Evolutionary conservation across 768 basidiomycete genomes (phyloP).

Genomic region (Hydnomerulius pinastri): DNA sequence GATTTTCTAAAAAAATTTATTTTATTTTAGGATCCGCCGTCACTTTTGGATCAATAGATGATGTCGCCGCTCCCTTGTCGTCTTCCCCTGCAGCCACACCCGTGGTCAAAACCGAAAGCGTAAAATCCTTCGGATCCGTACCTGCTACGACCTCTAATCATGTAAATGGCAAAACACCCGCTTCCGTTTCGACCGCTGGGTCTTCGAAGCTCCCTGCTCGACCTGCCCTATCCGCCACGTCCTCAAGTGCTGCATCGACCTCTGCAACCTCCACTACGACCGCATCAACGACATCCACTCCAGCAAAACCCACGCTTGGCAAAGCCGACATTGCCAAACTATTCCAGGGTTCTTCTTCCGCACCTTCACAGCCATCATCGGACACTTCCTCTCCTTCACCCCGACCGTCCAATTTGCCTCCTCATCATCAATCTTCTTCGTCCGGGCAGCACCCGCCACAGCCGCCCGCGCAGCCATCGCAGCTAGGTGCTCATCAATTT

Average conservation of each 20-base stretch:
- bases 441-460: slow-evolving; percentile 39
- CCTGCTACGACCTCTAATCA: slow-evolving; percentile 51
- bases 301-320: slow-evolving; percentile 31
- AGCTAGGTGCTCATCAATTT: slow-evolving; percentile 47
- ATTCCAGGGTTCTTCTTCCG: slow-evolving; percentile 39
- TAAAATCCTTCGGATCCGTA: slow-evolving; percentile 83
- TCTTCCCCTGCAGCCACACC: slow-evolving; percentile 76
- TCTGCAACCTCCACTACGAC: slow-evolving; percentile 34
- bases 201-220: slow-evolving; percentile 36
- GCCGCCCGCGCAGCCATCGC: slow-evolving; percentile 39
- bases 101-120: slow-evolving; percentile 64
- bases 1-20: slow-evolving; percentile 7
- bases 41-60: slow-evolving; percentile 91
- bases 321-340: slow-evolving; percentile 44
- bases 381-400: slow-evolving; percentile 60
- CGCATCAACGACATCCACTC: slow-evolving; percentile 37
- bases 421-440: slow-evolving; percentile 42
- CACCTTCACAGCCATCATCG: slow-evolving; percentile 50
- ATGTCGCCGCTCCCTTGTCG: slow-evolving; percentile 72
- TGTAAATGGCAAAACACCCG: slow-evolving; percentile 63
- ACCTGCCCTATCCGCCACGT: slow-evolving; percentile 20
- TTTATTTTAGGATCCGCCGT: slow-evolving; percentile 57
- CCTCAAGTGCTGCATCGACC: slow-evolving; percentile 31
- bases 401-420: slow-evolving; percentile 54
- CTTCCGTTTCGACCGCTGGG: slow-evolving; percentile 44